A percentile compares a stretch with the other conserved stretches of the same genome.
These are phyloP conservation scores for Tricholoma bakamatsutake DNA, from an alignment of 768 basidiomycete genomes.

Conservation along the genomic window DNA sequence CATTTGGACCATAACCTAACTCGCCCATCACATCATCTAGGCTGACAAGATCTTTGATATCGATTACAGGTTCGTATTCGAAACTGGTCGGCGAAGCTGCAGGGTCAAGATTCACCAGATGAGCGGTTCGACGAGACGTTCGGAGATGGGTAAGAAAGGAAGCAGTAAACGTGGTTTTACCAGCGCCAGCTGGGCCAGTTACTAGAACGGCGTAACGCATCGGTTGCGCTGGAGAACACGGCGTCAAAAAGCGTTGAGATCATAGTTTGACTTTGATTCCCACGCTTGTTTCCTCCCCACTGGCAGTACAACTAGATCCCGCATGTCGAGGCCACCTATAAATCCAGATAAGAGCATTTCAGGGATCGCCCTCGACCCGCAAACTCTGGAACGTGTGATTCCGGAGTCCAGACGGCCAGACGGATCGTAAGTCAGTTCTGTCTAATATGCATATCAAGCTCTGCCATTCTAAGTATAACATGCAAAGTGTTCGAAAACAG, in stretches of 20 bases:
- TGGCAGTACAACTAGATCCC: not conserved
- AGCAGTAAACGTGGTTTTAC: conserved; percentile 91
- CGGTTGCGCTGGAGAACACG: not conserved
- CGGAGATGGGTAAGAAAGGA: conserved; percentile 87
- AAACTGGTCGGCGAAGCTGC: conserved; percentile 84
- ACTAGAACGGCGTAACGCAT: conserved; percentile 90
- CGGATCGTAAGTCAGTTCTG: conserved; percentile 60
- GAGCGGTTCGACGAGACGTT: conserved; percentile 73
- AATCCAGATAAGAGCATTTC: conserved; percentile 64
- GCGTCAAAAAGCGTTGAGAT: not conserved
- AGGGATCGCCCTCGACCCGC: conserved; percentile 82
- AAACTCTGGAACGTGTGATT: conserved; percentile 82
- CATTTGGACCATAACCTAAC: conserved; percentile 93
- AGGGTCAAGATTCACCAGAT: conserved; percentile 96
- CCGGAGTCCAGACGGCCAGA: conserved; percentile 79
- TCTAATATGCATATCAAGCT: conserved; percentile 4
- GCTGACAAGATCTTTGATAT: conserved; percentile 89
- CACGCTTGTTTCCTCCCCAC: conserved; percentile 8
- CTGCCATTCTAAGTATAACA: conserved; percentile 12
- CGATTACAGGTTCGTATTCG: conserved; percentile 88
- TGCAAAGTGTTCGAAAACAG: conserved; percentile 73
- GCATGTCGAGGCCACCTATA: conserved; percentile 74
- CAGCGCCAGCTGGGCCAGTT: conserved; percentile 96
- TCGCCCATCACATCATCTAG: conserved; percentile 96
- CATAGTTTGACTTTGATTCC: conserved; percentile 4